A percentile compares a stretch with the other conserved stretches of the same genome.
These are phyloP conservation scores for Hymenoscyphus salicellus DNA, from an alignment of 2,329 filamentous ascomycete species.

Conservation along the genomic window DNA sequence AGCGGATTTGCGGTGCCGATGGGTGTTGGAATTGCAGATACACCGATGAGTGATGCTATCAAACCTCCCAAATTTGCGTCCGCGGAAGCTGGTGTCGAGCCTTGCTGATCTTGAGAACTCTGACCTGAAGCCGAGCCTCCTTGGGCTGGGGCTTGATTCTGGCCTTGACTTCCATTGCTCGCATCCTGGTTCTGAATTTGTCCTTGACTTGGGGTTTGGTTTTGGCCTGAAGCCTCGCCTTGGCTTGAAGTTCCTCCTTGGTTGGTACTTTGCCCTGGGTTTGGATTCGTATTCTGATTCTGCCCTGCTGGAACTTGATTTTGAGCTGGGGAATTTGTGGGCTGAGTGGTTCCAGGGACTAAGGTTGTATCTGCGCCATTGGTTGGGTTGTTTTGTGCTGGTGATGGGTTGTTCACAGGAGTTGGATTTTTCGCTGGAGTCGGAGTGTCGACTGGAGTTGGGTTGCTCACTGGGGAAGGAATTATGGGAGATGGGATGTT, in stretches of 20 bases:
- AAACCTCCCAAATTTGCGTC: not conserved
- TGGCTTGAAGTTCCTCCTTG: not conserved
- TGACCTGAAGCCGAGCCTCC: not conserved
- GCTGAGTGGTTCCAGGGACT: not conserved
- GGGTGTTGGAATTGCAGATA: not conserved
- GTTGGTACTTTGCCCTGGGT: not conserved
- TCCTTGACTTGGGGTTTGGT: not conserved
- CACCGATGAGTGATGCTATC: constrained; percentile 9
- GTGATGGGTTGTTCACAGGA: no score
- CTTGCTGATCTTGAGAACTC: not conserved
- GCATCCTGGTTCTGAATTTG: not conserved
- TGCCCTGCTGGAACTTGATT: not conserved
- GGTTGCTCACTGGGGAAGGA: not conserved
- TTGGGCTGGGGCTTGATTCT: not conserved
- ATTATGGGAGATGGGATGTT: not conserved
- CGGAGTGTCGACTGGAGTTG: not conserved
- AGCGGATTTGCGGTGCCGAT: not conserved
- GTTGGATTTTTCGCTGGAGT: not conserved
- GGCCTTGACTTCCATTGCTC: not conserved
- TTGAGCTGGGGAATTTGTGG: constrained; percentile 3
- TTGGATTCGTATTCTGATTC: not conserved
- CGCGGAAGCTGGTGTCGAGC: not conserved
- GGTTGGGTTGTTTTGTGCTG: no score
- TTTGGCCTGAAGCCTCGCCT: not conserved
- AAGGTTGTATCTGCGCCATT: not conserved